Base-by-base conservation (phyloP, 2,329 filamentous ascomycete species). In the Aspergillus candidus region DNA sequence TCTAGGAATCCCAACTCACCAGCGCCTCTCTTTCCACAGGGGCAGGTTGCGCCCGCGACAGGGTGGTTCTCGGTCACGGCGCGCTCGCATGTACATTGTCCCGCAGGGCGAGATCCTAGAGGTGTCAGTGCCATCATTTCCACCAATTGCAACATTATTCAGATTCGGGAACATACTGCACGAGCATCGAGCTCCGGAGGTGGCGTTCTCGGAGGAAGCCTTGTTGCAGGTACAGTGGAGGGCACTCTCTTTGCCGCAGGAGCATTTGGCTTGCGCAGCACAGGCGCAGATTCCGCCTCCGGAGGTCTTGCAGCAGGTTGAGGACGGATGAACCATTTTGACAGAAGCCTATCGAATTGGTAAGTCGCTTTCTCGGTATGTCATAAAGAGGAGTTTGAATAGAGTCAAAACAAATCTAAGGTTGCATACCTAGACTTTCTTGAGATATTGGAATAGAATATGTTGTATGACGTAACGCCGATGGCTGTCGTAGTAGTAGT, bases 161-260 rank as follows among this genome's bases (percentile, higher is more conserved):
- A 18, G 6, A 27, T 10, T 27, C 22, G 22, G 33, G 42, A 37
- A 73, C 73, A 52, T 72, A 77, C 88, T 80, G 75, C 89, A 94
- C 35, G 86, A 89, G 76, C 88, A 95, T 56, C 87, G 77, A 32
- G 86, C 76, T 6, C 88, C 88, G 6, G 74, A 67, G 44, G 87
- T 65, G 33, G 71, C 71, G 75, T 96, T 96, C 76, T 96, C 90
- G 12, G 74, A 69, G 4, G 76, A 52, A 4, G 89, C 78, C 68
- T 88, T 90, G 59, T 80, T 80, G 73, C 91, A 96, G 50, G 75
- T 85, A 79, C 91, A 97, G 66, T 90, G 77, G 38, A 95, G 80
- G 39, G 91, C 91, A 4, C 82, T 80, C 65, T 93, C 79, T 74
- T 95, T 82, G 62, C 91, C 91, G 67, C 91, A 97, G 12, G 88